Evolutionary conservation across 176 grass and related monocot genomes (phyloP), one percentile per base, ranked within the genome.

Genomic region (Metroxylon sagu): DNA sequence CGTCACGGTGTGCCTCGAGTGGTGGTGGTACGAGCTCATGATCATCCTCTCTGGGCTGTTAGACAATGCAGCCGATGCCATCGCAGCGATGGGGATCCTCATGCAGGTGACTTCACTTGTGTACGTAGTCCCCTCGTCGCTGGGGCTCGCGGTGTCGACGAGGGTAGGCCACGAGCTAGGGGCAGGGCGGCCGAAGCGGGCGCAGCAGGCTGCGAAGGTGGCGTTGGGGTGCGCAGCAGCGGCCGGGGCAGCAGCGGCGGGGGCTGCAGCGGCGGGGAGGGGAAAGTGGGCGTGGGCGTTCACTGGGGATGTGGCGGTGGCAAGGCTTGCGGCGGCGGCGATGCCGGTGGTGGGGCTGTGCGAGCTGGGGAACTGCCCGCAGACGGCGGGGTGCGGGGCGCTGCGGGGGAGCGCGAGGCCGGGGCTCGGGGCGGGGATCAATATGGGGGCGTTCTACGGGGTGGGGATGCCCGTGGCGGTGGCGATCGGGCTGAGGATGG

Each of bases 11-110:
- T 95, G 91, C 80, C 53, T 90, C n/a, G 91, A 95, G 60, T 95
- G 91, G 91, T 95, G 91, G 91, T 95, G 91, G 91, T 95, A 95
- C 80, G 91, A 95, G 86, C 82, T 95, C 71, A 87, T 95, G 91
- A 81, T 95, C 50, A 60, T 95, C 21, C 75, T 95, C 54, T 95
- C 83, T 19, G 91, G 91, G 30, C 50, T 89, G 51, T 80, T 95
- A 43, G 57, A 64, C 19, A 75, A 95, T 17, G 86, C 91, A 1
- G 84, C 84, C 50, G 71, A 74, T 30, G 82, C 83, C 49, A 77
- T 95, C 31, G 91, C 91, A 0, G 72, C 86, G 1, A 89, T 95
- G 74, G 90, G 91, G 15, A 77, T 95, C 26, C 67, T 95, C 17
- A 95, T 95, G 26, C 91, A 95, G 81, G 87, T 79, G 67, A 95